Conservation (phyloP, 768 basidiomycete species). For the Leccinum sublutescens region DNA sequence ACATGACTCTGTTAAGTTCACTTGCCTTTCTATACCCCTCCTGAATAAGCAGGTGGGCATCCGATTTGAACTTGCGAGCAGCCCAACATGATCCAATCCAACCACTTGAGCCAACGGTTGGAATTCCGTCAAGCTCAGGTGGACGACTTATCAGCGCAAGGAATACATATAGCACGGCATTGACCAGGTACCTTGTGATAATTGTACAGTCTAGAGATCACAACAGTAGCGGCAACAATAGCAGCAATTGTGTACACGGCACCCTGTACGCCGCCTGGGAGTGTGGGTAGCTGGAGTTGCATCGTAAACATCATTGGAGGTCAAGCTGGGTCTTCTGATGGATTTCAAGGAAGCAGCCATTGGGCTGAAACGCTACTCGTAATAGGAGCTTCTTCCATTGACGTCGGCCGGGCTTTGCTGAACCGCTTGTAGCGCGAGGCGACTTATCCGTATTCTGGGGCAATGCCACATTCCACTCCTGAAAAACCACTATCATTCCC, state of each 20-base stretch:
- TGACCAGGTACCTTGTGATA: constrained; percentile 2
- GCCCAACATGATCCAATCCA: constrained; percentile 29
- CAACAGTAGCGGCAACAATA: constrained; percentile 2
- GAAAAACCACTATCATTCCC: too few relatives aligned
- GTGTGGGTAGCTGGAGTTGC: constrained; percentile 2
- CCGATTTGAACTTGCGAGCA: constrained; percentile 19
- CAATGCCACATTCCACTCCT: too few relatives aligned
- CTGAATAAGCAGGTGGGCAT: constrained; percentile 26
- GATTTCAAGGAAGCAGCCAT: too few relatives aligned
- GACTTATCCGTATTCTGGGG: too few relatives aligned
- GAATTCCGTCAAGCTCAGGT: constrained; percentile 30
- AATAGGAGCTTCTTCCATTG: too few relatives aligned
- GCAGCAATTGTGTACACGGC: constrained; percentile 8
- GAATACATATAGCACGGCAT: neutral
- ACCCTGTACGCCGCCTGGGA: neutral
- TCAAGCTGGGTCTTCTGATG: too few relatives aligned
- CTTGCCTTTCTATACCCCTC: constrained; percentile 36
- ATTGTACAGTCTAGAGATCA: constrained; percentile 6
- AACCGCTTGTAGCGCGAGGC: too few relatives aligned
- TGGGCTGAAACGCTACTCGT: too few relatives aligned
- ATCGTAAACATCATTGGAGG: neutral
- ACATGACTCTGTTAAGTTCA: neutral
- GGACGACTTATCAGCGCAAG: neutral
- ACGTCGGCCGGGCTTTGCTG: too few relatives aligned
- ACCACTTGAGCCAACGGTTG: constrained; percentile 28